Evolutionary conservation across 2,329 filamentous ascomycete genomes (phyloP), one percentile per base, ranked within the genome.

Genomic region (Cryoendolithus antarcticus): DNA sequence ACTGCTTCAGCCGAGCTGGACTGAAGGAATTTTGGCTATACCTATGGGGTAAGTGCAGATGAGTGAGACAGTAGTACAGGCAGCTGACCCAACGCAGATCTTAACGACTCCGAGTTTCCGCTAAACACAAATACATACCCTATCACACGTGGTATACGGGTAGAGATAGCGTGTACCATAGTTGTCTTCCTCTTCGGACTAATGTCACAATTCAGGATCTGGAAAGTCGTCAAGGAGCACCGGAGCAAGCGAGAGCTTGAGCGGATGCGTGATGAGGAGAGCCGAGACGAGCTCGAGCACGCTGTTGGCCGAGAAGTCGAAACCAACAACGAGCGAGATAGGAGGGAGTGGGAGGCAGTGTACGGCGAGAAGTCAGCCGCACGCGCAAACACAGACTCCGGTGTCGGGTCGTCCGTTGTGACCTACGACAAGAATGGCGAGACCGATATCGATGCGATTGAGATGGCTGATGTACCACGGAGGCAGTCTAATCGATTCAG

Each of bases 21-120:
- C 65, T 93, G 51, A 95, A 94, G 59, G 89, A 96, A 58, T 95
- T 95, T 50, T 96, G 89, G 89, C 72, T 85, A 4, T 96, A 93
- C 57, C 70, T 93, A 30, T 96, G 89, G 89, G 66, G 72, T 75
- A 57, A 59, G 70, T 57, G 10, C 4, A 28, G 13, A 33, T 40
- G 19, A 19, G 19, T 28, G n/a, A 15, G 41, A 21, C 11, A 15
- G 33, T 11, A n/a, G 31, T 41, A 12, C 12, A 21, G 19, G 34
- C 9, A 19, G 35, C 38, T 44, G 39, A 43, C 32, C 12, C 46
- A 54, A 12, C 32, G 24, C 45, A 77, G 73, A 65, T 34, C 62
- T 96, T 30, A 95, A 95, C 58, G 67, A 77, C 32, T 70, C 82
- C 37, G 65, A 86, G 1, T 96, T 96, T 52, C 88, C 88, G 0